Evolutionary conservation across 192 early-diverging fungal genomes (phyloP).

Genomic region (Coemansia furcata): DNA sequence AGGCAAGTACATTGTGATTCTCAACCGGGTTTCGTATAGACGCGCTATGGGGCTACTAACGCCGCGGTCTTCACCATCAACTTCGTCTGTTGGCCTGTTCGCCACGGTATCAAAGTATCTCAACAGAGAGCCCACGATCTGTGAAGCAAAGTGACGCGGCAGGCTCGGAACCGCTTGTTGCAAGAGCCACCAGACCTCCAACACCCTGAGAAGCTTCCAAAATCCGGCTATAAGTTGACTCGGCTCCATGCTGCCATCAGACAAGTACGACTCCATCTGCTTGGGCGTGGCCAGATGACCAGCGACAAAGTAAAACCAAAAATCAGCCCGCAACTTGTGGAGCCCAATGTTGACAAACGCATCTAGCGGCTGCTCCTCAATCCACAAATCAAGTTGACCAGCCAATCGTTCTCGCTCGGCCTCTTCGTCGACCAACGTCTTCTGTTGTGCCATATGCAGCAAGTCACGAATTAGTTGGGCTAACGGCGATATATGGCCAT

Average conservation of each 20-base stretch:
- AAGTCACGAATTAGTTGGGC: constrained; percentile 30
- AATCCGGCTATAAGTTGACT: constrained; percentile 15
- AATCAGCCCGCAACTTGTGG: constrained; percentile 43
- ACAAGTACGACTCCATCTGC: constrained; percentile 32
- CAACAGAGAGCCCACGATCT: constrained; percentile 23
- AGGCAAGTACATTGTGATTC: constrained; percentile 24
- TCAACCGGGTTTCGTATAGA: constrained; percentile 13
- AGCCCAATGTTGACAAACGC: constrained; percentile 42
- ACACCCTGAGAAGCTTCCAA: constrained; percentile 29
- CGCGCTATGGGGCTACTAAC: neutral
- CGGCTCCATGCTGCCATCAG: constrained; percentile 22
- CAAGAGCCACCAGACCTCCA: constrained; percentile 43
- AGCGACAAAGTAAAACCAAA: constrained; percentile 38
- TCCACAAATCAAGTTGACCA: constrained; percentile 40
- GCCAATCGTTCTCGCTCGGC: constrained; percentile 33
- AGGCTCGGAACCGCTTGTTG: constrained; percentile 37
- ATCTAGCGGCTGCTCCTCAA: constrained; percentile 47
- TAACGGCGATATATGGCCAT: constrained; percentile 17
- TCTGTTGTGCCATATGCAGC: constrained; percentile 27
- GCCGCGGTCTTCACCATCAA: neutral
- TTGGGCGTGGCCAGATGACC: constrained; percentile 36
- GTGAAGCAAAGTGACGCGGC: constrained; percentile 31
- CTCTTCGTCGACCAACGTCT: constrained; percentile 22
- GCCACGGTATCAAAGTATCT: constrained; percentile 10
- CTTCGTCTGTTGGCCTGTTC: neutral